These are phyloP conservation scores for Chytriomyces sp. DNA, from an alignment of 192 early-diverging fungal genomes.

Conservation along the genomic window DNA sequence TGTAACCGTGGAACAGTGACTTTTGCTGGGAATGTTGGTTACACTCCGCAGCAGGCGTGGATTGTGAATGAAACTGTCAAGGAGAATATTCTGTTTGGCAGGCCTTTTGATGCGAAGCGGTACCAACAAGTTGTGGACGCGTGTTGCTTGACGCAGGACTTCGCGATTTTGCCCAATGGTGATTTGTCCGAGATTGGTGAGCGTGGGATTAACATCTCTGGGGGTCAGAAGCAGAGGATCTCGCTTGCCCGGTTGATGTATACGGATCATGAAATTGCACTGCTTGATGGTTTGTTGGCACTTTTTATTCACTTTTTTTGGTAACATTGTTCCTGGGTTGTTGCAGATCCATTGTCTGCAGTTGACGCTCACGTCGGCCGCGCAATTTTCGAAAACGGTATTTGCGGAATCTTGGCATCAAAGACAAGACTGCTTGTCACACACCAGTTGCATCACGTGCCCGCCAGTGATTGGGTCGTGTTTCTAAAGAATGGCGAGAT, in stretches of 20 bases:
- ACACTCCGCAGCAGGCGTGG: conserved; percentile 63
- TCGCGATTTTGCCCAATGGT: conserved; percentile 82
- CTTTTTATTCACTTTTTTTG: conserved; percentile 4
- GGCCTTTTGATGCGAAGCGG: conserved; percentile 59
- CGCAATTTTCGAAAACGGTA: conserved; percentile 76
- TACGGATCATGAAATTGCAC: conserved; percentile 52
- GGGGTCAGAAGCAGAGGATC: conserved; percentile 48
- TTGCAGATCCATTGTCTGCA: conserved; percentile 76
- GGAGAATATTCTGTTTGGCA: conserved; percentile 74
- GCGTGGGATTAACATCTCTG: conserved; percentile 52
- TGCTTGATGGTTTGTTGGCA: conserved; percentile 68
- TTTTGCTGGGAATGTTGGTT: conserved; percentile 47
- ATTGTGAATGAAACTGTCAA: conserved; percentile 63
- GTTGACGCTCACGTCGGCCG: conserved; percentile 73
- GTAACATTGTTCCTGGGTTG: not conserved
- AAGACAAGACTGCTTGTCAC: conserved; percentile 88
- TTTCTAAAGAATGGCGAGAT: conserved; percentile 75
- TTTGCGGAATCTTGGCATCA: conserved; percentile 61
- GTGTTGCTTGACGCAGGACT: conserved; percentile 86
- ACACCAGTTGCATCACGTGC: conserved; percentile 75
- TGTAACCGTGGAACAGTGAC: conserved; percentile 58
- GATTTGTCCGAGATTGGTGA: conserved; percentile 79
- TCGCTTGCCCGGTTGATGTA: conserved; percentile 79
- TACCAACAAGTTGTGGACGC: conserved; percentile 75
- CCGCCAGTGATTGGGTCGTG: conserved; percentile 74